Conservation (phyloP, 345 rosid genomes). For the Aegle marmelos region DNA sequence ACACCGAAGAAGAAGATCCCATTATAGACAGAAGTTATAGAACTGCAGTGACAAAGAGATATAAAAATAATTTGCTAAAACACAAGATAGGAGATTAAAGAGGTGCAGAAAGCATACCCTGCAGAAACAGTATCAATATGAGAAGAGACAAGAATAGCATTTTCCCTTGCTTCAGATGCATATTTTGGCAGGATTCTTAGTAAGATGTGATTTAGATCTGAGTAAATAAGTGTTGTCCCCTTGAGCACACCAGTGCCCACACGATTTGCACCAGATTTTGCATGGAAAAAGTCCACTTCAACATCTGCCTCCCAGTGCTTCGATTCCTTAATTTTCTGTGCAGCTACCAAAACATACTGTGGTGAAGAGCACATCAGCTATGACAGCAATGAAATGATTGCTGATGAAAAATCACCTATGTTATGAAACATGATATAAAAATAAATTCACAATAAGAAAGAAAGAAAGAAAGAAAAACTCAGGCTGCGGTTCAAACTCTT, state of each 20-base stretch:
- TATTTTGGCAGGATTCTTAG: constrained; percentile 76
- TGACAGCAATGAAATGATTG: constrained; percentile 1
- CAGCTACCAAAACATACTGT: constrained; percentile 79
- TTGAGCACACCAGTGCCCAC: constrained; percentile 59
- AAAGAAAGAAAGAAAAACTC: not conserved
- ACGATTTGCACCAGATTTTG: constrained; percentile 62
- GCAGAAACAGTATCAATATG: constrained; percentile 93
- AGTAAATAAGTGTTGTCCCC: constrained; percentile 82
- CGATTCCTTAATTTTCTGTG: constrained; percentile 51
- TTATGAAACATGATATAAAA: not conserved
- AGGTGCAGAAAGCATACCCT: constrained; percentile 52
- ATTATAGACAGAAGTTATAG: not conserved
- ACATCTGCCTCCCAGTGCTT: constrained; percentile 89
- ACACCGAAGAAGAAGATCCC: not conserved
- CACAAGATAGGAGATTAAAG: not conserved
- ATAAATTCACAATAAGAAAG: not conserved
- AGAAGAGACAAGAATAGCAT: constrained; percentile 83
- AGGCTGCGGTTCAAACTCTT: not conserved
- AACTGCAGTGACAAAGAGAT: not conserved
- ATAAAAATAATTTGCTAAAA: not conserved
- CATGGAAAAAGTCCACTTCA: constrained; percentile 71
- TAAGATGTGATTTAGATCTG: constrained; percentile 70
- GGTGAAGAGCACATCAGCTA: constrained; percentile 22
- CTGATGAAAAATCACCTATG: constrained; percentile 8
- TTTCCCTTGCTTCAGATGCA: constrained; percentile 67